Evolutionary conservation across 805 yeast genomes (phyloP).

Genomic region (Cyberlindnera sargentensis): DNA sequence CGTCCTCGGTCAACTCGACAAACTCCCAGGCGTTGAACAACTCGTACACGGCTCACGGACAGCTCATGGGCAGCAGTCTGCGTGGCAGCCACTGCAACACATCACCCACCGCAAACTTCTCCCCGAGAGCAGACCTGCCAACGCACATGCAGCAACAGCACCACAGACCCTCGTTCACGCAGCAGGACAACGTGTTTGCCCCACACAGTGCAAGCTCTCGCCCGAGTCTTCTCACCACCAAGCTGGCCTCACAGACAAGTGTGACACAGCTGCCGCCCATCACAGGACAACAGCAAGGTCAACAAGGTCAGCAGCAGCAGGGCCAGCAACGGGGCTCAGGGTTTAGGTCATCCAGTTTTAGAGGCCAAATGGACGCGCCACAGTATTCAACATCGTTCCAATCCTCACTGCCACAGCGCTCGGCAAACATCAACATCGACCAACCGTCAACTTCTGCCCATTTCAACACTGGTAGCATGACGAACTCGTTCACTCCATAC

Average conservation of each 20-base stretch:
- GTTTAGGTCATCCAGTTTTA: no score
- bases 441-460: constrained; percentile 25
- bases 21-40: constrained; percentile 14
- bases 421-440: constrained; percentile 21
- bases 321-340: constrained; percentile 1
- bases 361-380: background rate
- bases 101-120: constrained; percentile 19
- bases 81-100: constrained; percentile 14
- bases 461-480: constrained; percentile 19
- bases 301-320: constrained; percentile 5
- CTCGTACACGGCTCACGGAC: constrained; percentile 10
- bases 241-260: constrained; percentile 21
- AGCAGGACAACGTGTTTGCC: background rate
- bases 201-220: constrained; percentile 8
- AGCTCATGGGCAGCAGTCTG: constrained; percentile 17
- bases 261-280: constrained; percentile 7
- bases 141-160: background rate
- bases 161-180: constrained; percentile 13
- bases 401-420: constrained; percentile 9
- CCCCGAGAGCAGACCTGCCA: constrained; percentile 24
- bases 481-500: constrained; percentile 27
- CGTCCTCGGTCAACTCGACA: constrained; percentile 20
- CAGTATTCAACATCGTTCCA: constrained; percentile 1
- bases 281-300: constrained; percentile 4
- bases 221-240: constrained; percentile 27